Conservation (phyloP, 2,329 filamentous ascomycete genomes). For the Nannizzia gypsea region DNA sequence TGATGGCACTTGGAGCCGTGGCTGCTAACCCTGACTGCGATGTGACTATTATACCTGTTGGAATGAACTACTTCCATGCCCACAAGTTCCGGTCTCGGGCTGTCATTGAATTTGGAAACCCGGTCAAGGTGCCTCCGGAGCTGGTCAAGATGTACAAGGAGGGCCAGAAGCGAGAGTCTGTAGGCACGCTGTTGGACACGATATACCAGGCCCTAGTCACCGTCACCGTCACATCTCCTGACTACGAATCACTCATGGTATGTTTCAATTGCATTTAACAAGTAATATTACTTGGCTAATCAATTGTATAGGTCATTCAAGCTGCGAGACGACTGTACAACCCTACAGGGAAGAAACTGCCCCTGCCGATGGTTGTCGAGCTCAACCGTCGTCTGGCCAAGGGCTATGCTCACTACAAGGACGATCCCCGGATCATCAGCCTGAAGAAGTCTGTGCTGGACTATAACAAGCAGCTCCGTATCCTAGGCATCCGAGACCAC, state of each 20-base stretch:
- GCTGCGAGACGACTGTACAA: slow-evolving; percentile 88
- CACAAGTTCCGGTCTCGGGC: slow-evolving; percentile 96
- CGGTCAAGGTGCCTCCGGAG: slow-evolving; percentile 71
- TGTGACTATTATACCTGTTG: slow-evolving; percentile 87
- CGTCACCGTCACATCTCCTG: slow-evolving; percentile 82
- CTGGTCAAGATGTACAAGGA: slow-evolving; percentile 75
- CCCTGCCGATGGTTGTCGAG: slow-evolving; percentile 83
- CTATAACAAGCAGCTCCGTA: slow-evolving; percentile 78
- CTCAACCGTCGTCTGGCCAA: slow-evolving; percentile 82
- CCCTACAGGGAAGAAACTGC: slow-evolving; percentile 83
- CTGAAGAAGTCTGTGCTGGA: slow-evolving; percentile 63
- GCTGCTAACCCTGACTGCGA: slow-evolving; percentile 76
- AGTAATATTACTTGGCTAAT: background rate
- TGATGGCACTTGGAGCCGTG: slow-evolving; percentile 89
- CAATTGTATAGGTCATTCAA: slow-evolving; percentile 59
- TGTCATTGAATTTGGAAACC: slow-evolving; percentile 86
- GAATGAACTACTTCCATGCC: slow-evolving; percentile 99
- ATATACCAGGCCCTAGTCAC: slow-evolving; percentile 75
- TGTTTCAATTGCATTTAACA: slow-evolving; percentile 12
- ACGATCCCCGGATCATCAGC: slow-evolving; percentile 69
- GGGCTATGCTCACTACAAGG: slow-evolving; percentile 85
- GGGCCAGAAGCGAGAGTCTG: slow-evolving; percentile 74
- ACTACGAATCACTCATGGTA: slow-evolving; percentile 91
- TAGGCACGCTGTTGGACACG: slow-evolving; percentile 70
- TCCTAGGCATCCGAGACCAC: slow-evolving; percentile 81